These are phyloP conservation scores for Penicillium soppii DNA, from an alignment of 495 filamentous ascomycete genomes.

Conservation along the genomic window DNA sequence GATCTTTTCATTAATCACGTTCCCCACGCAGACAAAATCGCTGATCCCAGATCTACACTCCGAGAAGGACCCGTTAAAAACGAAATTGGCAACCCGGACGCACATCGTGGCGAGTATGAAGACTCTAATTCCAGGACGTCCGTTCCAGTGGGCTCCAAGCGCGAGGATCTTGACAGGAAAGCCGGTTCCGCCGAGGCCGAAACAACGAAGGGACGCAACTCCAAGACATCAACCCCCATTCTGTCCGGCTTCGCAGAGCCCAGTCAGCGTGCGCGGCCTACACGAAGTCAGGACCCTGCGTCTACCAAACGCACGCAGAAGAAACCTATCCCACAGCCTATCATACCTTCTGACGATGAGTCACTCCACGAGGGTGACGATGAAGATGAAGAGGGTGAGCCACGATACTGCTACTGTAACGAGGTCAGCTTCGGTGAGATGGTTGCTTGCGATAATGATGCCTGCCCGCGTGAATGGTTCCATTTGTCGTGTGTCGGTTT, in stretches of 20 bases:
- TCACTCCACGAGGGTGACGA: conserved; percentile 60
- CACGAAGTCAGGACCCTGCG: conserved; percentile 40
- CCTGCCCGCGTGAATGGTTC: conserved; percentile 92
- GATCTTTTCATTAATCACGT: conserved; percentile 3
- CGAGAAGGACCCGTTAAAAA: conserved; percentile 34
- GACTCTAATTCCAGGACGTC: conserved; percentile 34
- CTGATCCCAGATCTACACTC: conserved; percentile 31
- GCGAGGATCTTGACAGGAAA: conserved; percentile 35
- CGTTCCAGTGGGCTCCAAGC: conserved; percentile 18
- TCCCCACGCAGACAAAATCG: conserved; percentile 30
- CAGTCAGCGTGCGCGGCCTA: conserved; percentile 38
- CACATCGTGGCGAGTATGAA: conserved; percentile 25
- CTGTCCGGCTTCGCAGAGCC: conserved; percentile 40
- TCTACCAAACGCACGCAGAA: conserved; percentile 65
- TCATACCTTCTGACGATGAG: conserved; percentile 47
- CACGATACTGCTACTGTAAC: conserved; percentile 90
- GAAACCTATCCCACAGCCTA: conserved; percentile 46
- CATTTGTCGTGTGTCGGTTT: conserved; percentile 90
- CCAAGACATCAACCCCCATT: conserved; percentile 61
- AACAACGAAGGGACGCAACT: conserved; percentile 37
- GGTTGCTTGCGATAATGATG: conserved; percentile 93
- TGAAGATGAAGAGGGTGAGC: conserved; percentile 78
- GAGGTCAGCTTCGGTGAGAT: conserved; percentile 93
- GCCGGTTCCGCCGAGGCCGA: conserved; percentile 29
- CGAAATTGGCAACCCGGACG: conserved; percentile 27